Percentiles rank a stretch among this genome's conserved stretches.
Evolutionary conservation across 768 basidiomycete species (phyloP).

Genomic region (Suillus sp.): DNA sequence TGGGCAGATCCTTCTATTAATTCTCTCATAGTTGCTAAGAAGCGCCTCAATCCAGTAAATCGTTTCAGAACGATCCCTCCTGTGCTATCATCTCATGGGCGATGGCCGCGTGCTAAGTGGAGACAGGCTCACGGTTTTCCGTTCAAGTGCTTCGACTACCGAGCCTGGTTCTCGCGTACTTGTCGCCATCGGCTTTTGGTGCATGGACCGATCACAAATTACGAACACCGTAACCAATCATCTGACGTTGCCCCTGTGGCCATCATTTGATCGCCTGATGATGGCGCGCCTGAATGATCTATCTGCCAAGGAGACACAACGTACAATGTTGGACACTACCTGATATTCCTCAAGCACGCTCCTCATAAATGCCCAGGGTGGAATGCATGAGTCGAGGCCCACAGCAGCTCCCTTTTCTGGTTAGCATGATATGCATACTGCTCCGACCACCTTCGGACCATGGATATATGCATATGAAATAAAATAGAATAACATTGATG

Average conservation of each 20-base stretch:
- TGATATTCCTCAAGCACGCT: not conserved
- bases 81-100: not conserved
- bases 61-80: not conserved
- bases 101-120: not conserved
- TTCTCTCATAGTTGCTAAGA: slow-evolving; percentile 2
- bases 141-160: not conserved
- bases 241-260: not conserved
- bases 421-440: not conserved
- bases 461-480: not conserved
- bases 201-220: not conserved
- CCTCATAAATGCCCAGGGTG: not conserved
- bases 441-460: not conserved
- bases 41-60: not conserved
- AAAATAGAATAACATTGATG: not conserved
- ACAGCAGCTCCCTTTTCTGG: not conserved
- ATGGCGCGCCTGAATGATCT: not conserved
- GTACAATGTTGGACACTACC: not conserved
- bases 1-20: slow-evolving; percentile 8
- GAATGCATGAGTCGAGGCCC: not conserved
- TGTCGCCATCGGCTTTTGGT: not conserved
- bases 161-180: not conserved
- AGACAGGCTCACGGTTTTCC: not conserved
- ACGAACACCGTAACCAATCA: not conserved
- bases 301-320: not conserved
- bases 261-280: not conserved